Evolutionary conservation across 2,329 filamentous ascomycete species (phyloP).

Genomic region (Penicillium brevicompactum): DNA sequence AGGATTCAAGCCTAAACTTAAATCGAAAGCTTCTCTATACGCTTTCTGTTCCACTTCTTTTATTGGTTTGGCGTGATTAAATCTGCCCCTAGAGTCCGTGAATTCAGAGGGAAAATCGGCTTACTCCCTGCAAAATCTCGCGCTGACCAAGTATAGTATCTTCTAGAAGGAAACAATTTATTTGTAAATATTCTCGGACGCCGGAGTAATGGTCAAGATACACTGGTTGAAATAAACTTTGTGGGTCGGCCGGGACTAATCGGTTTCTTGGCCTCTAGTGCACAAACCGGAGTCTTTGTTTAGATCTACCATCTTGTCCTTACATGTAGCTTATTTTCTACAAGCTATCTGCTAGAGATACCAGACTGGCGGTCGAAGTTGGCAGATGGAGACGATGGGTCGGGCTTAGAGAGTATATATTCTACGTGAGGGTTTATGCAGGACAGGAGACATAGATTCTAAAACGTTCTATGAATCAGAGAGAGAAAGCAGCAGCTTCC

Average conservation of each 20-base stretch:
- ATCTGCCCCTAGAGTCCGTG: neutral
- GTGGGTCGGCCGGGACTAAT: neutral
- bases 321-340: neutral
- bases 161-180: neutral
- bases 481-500: neutral
- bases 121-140: neutral
- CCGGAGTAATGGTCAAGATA: neutral
- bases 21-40: slow-evolving; percentile 1
- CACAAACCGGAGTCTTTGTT: neutral
- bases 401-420: neutral
- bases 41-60: neutral
- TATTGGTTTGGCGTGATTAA: neutral
- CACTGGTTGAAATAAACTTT: neutral
- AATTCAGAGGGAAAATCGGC: slow-evolving; percentile 1
- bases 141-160: neutral
- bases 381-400: neutral
- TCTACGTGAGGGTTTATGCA: neutral
- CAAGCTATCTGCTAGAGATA: neutral
- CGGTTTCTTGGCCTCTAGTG: neutral
- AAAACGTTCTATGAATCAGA: too few species aligned
- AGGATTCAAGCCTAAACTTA: neutral
- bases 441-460: neutral
- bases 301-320: neutral
- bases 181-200: neutral
- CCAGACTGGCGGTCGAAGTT: neutral